phyloP scores from a whole-genome alignment of 108 stramenopile genomes.

The Pseudonitzschia pungens region DNA sequence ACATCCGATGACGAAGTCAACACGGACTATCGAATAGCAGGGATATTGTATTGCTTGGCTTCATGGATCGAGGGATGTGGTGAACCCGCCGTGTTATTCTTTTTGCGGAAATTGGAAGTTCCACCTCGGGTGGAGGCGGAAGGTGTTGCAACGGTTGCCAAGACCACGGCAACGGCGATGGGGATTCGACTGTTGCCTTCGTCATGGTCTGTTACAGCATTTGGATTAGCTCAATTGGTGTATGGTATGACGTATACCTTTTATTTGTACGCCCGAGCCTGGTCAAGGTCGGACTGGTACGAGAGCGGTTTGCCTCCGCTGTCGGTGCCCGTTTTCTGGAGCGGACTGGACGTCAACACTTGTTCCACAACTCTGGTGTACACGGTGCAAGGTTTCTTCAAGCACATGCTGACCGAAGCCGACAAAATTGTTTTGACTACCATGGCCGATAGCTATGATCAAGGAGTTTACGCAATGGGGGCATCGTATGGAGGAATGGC shows the following conservation, averaged over 20 bases:
- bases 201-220: constrained; percentile 57
- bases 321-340: constrained; percentile 11
- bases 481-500: constrained; percentile 76
- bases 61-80: constrained; percentile 69
- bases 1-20: constrained; percentile 16
- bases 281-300: constrained; percentile 15
- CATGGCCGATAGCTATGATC: constrained; percentile 65
- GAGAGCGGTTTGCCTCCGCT: neutral
- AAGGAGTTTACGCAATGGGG: constrained; percentile 86
- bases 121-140: constrained; percentile 68
- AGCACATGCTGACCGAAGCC: constrained; percentile 87
- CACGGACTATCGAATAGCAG: constrained; percentile 70
- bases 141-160: constrained; percentile 61
- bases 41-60: constrained; percentile 78
- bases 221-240: constrained; percentile 78
- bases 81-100: constrained; percentile 70
- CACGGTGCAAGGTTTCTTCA: constrained; percentile 79
- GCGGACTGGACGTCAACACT: constrained; percentile 42
- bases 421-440: constrained; percentile 71
- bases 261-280: constrained; percentile 49
- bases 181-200: constrained; percentile 26
- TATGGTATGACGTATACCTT: constrained; percentile 57
- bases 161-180: constrained; percentile 55
- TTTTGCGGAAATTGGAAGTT: constrained; percentile 64
- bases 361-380: constrained; percentile 59